Base-by-base conservation (phyloP, 192 early-diverging fungal species). In the Coemansia interrupta region DNA sequence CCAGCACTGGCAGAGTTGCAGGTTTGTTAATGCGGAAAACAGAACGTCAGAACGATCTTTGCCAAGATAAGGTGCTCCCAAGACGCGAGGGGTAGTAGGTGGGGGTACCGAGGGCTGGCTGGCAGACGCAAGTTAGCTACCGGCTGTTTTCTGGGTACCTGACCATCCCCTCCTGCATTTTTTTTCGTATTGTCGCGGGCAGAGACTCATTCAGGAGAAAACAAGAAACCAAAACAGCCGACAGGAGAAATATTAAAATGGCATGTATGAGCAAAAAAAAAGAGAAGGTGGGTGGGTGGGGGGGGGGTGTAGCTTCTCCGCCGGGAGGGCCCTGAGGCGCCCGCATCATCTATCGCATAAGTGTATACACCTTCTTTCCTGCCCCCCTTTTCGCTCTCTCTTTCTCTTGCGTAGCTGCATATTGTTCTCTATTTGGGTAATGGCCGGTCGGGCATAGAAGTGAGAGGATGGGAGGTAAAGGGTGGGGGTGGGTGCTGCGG, bases 231-330 rank as follows among this genome's bases (percentile, higher is more conserved):
- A 50, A 50, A 50, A 50, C 48, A 50, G 48, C 48, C 48, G 48
- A 50, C 48, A 50, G n/a, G 14, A 24, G 48, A 23, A 50, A 50
- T 50, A 50, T 50, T 50, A 50, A 36, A 36, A 36, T 36, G 32
- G 32, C 48, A 50, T 26, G 48, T 26, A 50, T 13, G 24, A 11
- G 43, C 43, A 44, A 44, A n/a, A 15, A n/a, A 8, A 4, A 9
- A n/a, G 24, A 15, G 23, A 13, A 4, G 15, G 24, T 15, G 24
- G 12, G 26, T 3, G 48, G 14, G 46, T 11, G 10, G 1, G 24
- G 5, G 11, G 14, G 48, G 48, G 48, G 24, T 23, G 48, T 26
- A 28, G 13, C 48, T 36, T 36, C 32, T 36, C 32, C 32, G 32
- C 32, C 9, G 32, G 32, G 5, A 36, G 32, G 32, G 32, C 32